Evolutionary conservation across 2,329 filamentous ascomycete species (phyloP).

Genomic region (Amesomyces nigricolor): DNA sequence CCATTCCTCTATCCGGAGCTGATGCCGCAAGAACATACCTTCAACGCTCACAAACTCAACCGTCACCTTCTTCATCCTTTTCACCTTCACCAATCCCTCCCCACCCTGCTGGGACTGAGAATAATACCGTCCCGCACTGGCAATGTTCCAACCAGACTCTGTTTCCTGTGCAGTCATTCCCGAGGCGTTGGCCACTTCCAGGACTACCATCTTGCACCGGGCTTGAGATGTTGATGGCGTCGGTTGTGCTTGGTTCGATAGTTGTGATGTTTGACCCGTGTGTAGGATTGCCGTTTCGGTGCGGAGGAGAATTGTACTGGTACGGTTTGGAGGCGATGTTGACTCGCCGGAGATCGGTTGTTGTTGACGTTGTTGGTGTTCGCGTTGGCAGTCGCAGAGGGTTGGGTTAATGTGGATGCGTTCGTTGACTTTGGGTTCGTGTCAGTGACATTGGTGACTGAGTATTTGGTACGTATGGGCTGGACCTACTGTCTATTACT

Average conservation of each 20-base stretch:
- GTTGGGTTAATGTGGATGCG: slow-evolving; percentile 9
- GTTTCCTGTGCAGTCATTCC: slow-evolving; percentile 9
- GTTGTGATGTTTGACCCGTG: neutral
- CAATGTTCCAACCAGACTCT: slow-evolving; percentile 1
- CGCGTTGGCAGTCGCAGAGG: slow-evolving; percentile 11
- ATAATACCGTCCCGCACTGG: neutral
- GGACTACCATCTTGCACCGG: slow-evolving; percentile 4
- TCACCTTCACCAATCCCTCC: neutral
- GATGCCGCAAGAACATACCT: neutral
- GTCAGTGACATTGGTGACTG: neutral
- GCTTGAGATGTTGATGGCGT: neutral
- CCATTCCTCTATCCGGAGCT: too few relatives aligned
- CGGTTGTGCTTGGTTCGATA: neutral
- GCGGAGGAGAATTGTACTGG: neutral
- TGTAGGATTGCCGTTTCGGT: neutral
- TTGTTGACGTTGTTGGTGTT: neutral
- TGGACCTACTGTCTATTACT: slow-evolving; percentile 11
- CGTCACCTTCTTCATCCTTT: slow-evolving; percentile 2
- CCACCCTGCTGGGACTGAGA: neutral
- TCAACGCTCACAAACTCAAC: slow-evolving; percentile 5
- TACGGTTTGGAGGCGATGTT: too few relatives aligned
- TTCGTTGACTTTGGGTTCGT: slow-evolving; percentile 5
- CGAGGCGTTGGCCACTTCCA: neutral
- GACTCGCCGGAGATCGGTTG: too few relatives aligned
- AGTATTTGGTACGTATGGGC: neutral